Conservation (phyloP, 2,329 filamentous ascomycete genomes). For the Claviceps pazoutovae region DNA sequence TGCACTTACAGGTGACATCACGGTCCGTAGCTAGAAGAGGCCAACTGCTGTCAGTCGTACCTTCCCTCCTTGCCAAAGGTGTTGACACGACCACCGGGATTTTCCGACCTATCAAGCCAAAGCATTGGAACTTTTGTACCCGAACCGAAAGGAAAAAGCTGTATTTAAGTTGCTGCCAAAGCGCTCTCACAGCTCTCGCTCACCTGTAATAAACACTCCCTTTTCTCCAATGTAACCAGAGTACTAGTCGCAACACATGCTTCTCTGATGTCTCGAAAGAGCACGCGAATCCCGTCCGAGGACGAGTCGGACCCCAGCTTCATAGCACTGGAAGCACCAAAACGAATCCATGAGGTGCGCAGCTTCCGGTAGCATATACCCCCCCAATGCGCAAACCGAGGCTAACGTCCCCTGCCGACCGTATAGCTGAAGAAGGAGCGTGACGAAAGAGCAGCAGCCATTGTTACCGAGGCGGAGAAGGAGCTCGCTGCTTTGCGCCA, state of each 20-base stretch:
- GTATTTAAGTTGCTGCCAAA: background rate
- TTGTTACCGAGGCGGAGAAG: slow-evolving; percentile 11
- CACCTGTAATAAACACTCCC: background rate
- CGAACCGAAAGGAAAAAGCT: background rate
- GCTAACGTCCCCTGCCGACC: background rate
- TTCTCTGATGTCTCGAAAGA: slow-evolving; percentile 7
- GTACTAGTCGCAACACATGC: background rate
- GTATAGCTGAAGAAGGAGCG: slow-evolving; percentile 18
- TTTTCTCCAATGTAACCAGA: no score
- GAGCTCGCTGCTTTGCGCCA: slow-evolving; percentile 14
- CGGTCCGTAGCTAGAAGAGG: background rate
- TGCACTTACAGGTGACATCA: no score
- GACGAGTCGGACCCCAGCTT: slow-evolving; percentile 12
- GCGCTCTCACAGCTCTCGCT: background rate
- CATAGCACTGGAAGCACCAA: slow-evolving; percentile 13
- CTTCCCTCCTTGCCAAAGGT: background rate
- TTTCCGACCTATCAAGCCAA: no score
- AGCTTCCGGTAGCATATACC: no score
- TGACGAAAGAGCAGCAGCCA: slow-evolving; percentile 12
- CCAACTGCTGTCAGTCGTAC: background rate
- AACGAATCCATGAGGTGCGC: slow-evolving; percentile 14
- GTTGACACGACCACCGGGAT: background rate
- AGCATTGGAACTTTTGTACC: no score
- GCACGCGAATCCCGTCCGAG: slow-evolving; percentile 7
- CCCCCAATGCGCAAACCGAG: no score